Evolutionary conservation across 345 rosid genomes (phyloP).

Genomic region (Cardamine resedifolia): DNA sequence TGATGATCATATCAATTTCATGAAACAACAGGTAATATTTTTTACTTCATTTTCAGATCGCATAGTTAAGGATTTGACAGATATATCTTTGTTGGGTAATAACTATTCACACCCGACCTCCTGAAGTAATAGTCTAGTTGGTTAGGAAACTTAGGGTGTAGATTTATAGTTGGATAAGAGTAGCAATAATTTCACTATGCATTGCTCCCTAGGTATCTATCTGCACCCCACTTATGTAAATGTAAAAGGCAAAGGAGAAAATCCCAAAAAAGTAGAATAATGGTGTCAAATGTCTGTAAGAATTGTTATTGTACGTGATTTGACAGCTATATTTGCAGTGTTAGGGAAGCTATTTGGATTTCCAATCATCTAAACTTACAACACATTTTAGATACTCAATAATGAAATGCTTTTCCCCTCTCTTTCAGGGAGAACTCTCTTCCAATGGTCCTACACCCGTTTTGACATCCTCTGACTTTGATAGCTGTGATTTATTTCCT

Average conservation of each 20-base stretch:
- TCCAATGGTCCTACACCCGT: conserved; percentile 19
- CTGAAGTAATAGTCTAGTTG: conserved; percentile 18
- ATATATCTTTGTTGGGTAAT: conserved; percentile 13
- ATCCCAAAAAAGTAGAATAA: background rate
- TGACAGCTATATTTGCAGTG: background rate
- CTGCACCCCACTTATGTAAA: conserved; percentile 10
- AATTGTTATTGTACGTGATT: conserved; percentile 9
- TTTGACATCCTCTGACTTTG: conserved; percentile 22
- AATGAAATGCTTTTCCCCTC: background rate
- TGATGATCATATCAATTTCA: conserved; percentile 59
- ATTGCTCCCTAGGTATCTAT: conserved; percentile 6
- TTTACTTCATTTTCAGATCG: conserved; percentile 13
- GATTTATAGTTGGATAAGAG: conserved; percentile 7
- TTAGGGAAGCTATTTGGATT: background rate
- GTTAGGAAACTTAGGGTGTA: background rate
- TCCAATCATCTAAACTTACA: conserved; percentile 11
- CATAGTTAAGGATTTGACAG: background rate
- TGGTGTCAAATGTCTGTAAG: conserved; percentile 18
- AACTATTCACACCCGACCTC: background rate
- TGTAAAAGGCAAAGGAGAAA: conserved; percentile 14
- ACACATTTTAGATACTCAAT: conserved; percentile 20
- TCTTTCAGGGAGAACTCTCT: conserved; percentile 36
- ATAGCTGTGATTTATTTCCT: conserved; percentile 22
- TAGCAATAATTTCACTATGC: conserved; percentile 1
- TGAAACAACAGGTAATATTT: conserved; percentile 68